Evolutionary conservation across 371 early-diverging fungal genomes (phyloP), one percentile per base, ranked within the genome.

Genomic region (Antonospora locustae): DNA sequence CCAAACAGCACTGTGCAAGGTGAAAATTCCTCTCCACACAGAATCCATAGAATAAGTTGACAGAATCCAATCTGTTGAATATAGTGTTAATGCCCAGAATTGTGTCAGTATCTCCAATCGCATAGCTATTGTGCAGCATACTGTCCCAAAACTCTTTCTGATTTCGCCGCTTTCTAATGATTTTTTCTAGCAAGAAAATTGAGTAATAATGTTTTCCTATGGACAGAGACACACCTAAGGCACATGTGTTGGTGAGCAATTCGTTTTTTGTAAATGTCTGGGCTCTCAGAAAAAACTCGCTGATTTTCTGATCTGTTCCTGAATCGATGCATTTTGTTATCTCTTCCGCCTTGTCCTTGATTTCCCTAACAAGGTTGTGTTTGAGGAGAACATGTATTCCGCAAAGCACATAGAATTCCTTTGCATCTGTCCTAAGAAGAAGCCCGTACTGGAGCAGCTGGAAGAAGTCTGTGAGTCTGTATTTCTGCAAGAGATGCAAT

Each of bases 21-120:
- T 25, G 17, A 37, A 40, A 62, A 45, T 62, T 62, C 29, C 34
- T 30, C 12, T 57, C 59, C 2, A 49, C 14, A 48, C 22, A 23
- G 46, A 59, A 59, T 19, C 39, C 49, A 36, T 45, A 54, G 45
- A 59, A 65, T 11, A 65, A 46, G 25, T 56, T 59, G 5, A 41
- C 25, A 20, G 40, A 17, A 16, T 19, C 50, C 2, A 29, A 40
- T n/a, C 45, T 29, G n/a, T 14, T 3, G 27, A 49, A 45, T 30
- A 44, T 41, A 14, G 17, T 39, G 30, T 41, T 59, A 11, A 65
- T 39, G 3, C 48, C 65, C 44, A 36, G 20, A 3, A 59, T 50
- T 16, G 55, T 25, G 2, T 30, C 48, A 49, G 25, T 39, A 46
- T 65, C 65, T 14, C 38, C 38, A 23, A 65, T 40, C 11, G 14